These are phyloP conservation scores for Emericellopsis cladophorae DNA, from an alignment of 2,329 filamentous ascomycete genomes.

Conservation along the genomic window DNA sequence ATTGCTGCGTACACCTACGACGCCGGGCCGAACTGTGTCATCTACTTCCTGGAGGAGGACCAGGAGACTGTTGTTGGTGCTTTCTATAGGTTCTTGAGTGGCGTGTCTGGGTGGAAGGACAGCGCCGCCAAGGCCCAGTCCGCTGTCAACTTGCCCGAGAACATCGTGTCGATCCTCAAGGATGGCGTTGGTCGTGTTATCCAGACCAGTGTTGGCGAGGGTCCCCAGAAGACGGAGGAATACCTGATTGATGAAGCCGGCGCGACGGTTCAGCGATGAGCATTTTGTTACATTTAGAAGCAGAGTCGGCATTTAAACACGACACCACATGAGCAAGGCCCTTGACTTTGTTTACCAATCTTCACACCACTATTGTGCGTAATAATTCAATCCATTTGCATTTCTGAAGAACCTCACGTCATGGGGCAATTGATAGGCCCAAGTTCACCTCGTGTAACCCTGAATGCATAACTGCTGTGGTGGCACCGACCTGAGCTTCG, in stretches of 20 bases:
- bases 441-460: too few relatives aligned
- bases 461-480: too few relatives aligned
- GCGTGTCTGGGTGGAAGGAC: constrained; percentile 60
- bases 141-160: constrained; percentile 48
- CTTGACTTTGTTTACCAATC: too few relatives aligned
- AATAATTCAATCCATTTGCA: too few relatives aligned
- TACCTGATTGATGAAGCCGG: constrained; percentile 61
- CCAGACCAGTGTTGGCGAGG: constrained; percentile 81
- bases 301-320: neutral
- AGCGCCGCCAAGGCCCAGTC: constrained; percentile 39
- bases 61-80: constrained; percentile 60
- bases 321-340: too few relatives aligned
- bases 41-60: constrained; percentile 85
- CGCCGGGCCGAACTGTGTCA: constrained; percentile 89
- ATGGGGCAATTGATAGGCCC: too few relatives aligned
- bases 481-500: too few relatives aligned
- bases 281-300: neutral
- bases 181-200: constrained; percentile 82
- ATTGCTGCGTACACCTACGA: constrained; percentile 96
- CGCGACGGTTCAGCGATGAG: constrained; percentile 24
- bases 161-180: constrained; percentile 53
- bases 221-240: constrained; percentile 68
- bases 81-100: constrained; percentile 55
- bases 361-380: too few relatives aligned
- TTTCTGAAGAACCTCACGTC: too few relatives aligned